Conservation (phyloP, 805 yeast species). For the Lachancea fermentati region DNA sequence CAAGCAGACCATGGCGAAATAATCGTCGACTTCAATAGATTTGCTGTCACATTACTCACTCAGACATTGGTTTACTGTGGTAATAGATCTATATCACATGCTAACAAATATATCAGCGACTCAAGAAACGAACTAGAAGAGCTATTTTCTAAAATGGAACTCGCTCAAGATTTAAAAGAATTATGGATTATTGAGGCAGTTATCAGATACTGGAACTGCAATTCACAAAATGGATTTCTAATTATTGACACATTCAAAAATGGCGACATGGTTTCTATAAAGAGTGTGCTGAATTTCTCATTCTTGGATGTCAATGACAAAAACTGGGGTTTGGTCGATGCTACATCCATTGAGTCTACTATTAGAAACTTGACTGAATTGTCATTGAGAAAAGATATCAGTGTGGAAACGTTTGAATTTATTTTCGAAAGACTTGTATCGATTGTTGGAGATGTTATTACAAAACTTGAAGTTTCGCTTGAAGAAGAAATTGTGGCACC, state of each 20-base stretch:
- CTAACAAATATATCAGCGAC: conserved; percentile 48
- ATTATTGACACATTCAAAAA: conserved; percentile 49
- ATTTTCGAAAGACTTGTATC: conserved; percentile 26
- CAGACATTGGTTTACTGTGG: conserved; percentile 79
- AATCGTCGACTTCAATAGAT: conserved; percentile 36
- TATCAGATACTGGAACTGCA: conserved; percentile 57
- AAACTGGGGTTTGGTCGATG: conserved; percentile 38
- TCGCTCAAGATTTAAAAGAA: conserved; percentile 31
- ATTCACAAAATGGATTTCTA: conserved; percentile 59
- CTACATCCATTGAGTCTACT: conserved; percentile 41
- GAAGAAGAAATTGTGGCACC: conserved; percentile 18
- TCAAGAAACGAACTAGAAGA: conserved; percentile 34
- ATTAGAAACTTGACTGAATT: conserved; percentile 33
- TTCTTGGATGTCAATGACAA: conserved; percentile 33
- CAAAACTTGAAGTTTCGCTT: conserved; percentile 14
- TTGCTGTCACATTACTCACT: conserved; percentile 55
- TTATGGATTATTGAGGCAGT: conserved; percentile 50
- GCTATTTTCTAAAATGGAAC: conserved; percentile 27
- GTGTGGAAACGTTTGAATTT: conserved; percentile 24
- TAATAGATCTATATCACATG: conserved; percentile 78
- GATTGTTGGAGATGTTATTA: conserved; percentile 19
- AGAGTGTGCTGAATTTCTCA: conserved; percentile 40
- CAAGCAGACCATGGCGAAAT: conserved; percentile 24
- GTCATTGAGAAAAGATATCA: conserved; percentile 17
- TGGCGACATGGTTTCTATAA: conserved; percentile 38